Percentiles rank a stretch among this genome's conserved stretches.
Conservation (phyloP, 2,329 filamentous ascomycete genomes). For the Periconia macrospinosa region DNA sequence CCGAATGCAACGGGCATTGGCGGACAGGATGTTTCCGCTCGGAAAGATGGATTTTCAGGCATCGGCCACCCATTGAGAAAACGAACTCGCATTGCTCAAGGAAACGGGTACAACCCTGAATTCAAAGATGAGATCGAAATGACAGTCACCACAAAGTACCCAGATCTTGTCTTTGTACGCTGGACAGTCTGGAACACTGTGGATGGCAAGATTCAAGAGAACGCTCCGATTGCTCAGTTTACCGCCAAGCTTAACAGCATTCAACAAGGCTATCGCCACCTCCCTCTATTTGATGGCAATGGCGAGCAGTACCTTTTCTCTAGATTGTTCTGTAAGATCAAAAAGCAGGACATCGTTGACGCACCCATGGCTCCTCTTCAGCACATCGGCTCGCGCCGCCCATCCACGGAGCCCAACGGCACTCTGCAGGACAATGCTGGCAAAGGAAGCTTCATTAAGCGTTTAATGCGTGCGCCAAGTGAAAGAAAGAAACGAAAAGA, state of each 20-base stretch:
- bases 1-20: slow-evolving; percentile 71
- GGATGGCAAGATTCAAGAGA: slow-evolving; percentile 70
- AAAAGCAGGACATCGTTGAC: slow-evolving; percentile 58
- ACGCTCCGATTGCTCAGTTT: slow-evolving; percentile 76
- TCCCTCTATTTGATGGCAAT: slow-evolving; percentile 84
- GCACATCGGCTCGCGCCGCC: slow-evolving; percentile 23
- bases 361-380: slow-evolving; percentile 33
- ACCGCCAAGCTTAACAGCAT: slow-evolving; percentile 89
- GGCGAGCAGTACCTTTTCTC: slow-evolving; percentile 95
- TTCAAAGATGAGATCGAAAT: slow-evolving; percentile 82
- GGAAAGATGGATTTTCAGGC: slow-evolving; percentile 63
- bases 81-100: slow-evolving; percentile 77
- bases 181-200: slow-evolving; percentile 88
- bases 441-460: slow-evolving; percentile 42
- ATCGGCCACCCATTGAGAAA: slow-evolving; percentile 74
- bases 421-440: slow-evolving; percentile 34
- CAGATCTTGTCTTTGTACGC: slow-evolving; percentile 88
- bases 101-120: slow-evolving; percentile 91
- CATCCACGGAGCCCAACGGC: slow-evolving; percentile 30
- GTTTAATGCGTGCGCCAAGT: slow-evolving; percentile 50
- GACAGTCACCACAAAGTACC: slow-evolving; percentile 88
- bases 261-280: slow-evolving; percentile 87
- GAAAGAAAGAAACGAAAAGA: slow-evolving; percentile 43
- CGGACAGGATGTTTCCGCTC: slow-evolving; percentile 65
- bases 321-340: slow-evolving; percentile 87